Percentiles rank a stretch among this genome's conserved stretches.
Conservation (phyloP, 73 alveolate genomes). For the Durusdinium trenchii region DNA sequence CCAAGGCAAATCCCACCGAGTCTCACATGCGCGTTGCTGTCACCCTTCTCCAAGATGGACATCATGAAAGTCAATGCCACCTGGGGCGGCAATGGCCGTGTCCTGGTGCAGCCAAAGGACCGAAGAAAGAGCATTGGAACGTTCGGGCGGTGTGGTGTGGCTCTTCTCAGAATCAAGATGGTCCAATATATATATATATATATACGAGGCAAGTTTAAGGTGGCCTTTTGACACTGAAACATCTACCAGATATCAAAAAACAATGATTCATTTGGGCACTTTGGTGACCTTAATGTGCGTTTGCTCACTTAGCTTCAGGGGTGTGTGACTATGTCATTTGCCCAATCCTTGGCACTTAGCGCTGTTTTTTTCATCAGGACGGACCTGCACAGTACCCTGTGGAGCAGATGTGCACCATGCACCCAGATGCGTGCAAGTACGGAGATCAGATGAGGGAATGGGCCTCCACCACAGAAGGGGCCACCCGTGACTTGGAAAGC, state of each 20-base stretch:
- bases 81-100: slow-evolving; percentile 68
- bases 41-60: slow-evolving; percentile 65
- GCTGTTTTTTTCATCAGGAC: too few species aligned
- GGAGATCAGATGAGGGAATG: slow-evolving; percentile 60
- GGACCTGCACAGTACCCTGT: slow-evolving; percentile 79
- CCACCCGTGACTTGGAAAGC: slow-evolving; percentile 38
- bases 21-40: slow-evolving; percentile 74
- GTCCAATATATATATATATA: too few species aligned
- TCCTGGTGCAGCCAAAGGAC: slow-evolving; percentile 66
- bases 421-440: slow-evolving; percentile 75
- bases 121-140: neutral
- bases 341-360: too few species aligned
- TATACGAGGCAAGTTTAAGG: too few species aligned
- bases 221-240: too few species aligned
- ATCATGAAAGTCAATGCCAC: slow-evolving; percentile 74
- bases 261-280: too few species aligned
- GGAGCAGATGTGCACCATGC: slow-evolving; percentile 65
- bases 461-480: slow-evolving; percentile 70
- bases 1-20: slow-evolving; percentile 65
- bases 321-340: too few species aligned
- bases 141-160: neutral
- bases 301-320: too few species aligned
- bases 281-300: too few species aligned
- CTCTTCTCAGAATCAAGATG: too few species aligned
- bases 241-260: too few species aligned